Conservation (phyloP, 2,329 filamentous ascomycete genomes). For the Fusarium sp. region DNA sequence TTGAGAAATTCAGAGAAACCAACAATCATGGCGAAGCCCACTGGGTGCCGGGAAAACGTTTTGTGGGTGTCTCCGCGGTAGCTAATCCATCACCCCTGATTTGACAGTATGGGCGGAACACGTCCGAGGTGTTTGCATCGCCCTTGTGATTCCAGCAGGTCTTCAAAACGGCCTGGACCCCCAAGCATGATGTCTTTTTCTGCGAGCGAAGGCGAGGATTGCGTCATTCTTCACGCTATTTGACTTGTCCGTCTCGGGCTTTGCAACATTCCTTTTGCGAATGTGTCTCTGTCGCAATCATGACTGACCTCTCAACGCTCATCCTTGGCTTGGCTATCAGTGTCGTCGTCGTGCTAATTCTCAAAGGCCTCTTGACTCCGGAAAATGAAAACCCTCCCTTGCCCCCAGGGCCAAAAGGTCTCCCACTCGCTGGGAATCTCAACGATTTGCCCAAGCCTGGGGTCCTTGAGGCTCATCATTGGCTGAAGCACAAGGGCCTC, state of each 20-base stretch:
- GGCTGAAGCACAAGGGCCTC: conserved; percentile 29
- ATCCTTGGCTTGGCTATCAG: not conserved
- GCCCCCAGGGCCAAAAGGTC: conserved; percentile 27
- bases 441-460: conserved; percentile 20
- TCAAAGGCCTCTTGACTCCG: not conserved
- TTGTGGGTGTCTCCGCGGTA: not conserved
- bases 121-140: not conserved
- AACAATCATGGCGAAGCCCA: not conserved
- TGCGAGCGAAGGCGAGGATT: not conserved
- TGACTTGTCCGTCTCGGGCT: not conserved
- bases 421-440: conserved; percentile 28
- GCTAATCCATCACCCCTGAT: not conserved
- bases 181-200: not conserved
- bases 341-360: not conserved
- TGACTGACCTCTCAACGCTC: not conserved
- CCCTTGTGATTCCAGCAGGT: not conserved
- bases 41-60: not conserved
- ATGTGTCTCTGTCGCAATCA: not conserved
- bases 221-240: not conserved
- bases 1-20: not conserved
- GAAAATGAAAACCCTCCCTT: not conserved
- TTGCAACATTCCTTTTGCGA: not conserved
- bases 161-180: not conserved
- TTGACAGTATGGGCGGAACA: not conserved
- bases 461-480: conserved; percentile 24